Conservation (phyloP, 2,329 filamentous ascomycete genomes). For the Aspergillus fumigatus region DNA sequence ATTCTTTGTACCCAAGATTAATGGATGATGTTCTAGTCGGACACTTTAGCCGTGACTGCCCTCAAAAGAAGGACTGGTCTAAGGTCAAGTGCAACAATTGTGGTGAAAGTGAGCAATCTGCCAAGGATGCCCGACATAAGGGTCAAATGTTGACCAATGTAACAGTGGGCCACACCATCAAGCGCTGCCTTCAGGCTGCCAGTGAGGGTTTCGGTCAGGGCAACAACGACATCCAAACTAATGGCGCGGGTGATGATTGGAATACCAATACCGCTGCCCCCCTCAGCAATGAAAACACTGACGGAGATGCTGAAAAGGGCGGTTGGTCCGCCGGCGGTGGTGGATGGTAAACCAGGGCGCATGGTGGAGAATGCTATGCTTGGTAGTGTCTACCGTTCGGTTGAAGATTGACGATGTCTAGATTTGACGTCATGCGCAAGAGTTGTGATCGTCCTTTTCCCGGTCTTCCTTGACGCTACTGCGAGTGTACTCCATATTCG, state of each 20-base stretch:
- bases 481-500: not conserved
- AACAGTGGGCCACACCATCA: slow-evolving; percentile 41
- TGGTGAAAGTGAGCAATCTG: slow-evolving; percentile 35
- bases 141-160: slow-evolving; percentile 1
- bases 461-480: not conserved
- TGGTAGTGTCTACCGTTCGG: not conserved
- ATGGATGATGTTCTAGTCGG: slow-evolving; percentile 27
- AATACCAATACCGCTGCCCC: not conserved
- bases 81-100: slow-evolving; percentile 44
- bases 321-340: not conserved
- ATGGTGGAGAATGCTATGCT: not conserved
- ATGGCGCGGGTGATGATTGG: not conserved
- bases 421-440: not conserved
- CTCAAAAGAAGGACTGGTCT: slow-evolving; percentile 40
- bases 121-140: not conserved
- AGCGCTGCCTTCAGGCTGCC: slow-evolving; percentile 32
- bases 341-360: not conserved
- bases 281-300: not conserved
- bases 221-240: slow-evolving; percentile 1
- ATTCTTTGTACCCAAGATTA: slow-evolving; percentile 2
- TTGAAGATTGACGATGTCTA: not conserved
- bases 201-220: slow-evolving; percentile 11
- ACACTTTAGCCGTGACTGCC: slow-evolving; percentile 42
- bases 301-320: slow-evolving; percentile 14
- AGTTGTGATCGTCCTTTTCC: not conserved